These are phyloP conservation scores for Rosa persica DNA, from an alignment of 306 rosid species.

Conservation along the genomic window DNA sequence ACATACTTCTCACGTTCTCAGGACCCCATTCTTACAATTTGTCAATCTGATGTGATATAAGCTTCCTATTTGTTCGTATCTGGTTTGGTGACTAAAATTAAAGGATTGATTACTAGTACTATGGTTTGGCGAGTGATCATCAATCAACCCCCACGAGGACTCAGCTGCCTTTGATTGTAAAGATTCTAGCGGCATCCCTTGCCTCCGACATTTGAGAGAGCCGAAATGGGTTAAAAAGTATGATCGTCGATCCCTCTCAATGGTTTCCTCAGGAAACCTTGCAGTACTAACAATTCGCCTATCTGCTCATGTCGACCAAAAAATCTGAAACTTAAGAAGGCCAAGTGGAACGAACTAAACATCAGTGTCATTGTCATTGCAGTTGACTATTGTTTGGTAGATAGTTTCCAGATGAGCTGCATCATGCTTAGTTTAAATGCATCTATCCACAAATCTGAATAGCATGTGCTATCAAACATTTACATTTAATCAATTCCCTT, in stretches of 20 bases:
- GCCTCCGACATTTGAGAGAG: not conserved
- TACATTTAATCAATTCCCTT: not conserved
- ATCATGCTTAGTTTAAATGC: not conserved
- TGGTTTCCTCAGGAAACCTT: not conserved
- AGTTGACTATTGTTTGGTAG: not conserved
- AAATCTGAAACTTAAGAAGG: not conserved
- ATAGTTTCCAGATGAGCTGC: not conserved
- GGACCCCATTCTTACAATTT: not conserved
- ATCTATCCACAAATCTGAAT: not conserved
- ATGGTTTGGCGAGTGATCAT: not conserved
- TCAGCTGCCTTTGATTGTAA: not conserved
- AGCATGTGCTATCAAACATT: not conserved
- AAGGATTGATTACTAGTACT: no score
- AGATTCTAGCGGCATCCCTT: not conserved
- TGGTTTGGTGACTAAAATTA: not conserved
- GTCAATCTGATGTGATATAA: not conserved
- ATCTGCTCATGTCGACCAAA: not conserved
- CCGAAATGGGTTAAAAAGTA: not conserved
- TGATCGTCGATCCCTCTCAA: not conserved
- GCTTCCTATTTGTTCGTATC: not conserved
- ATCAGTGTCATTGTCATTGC: not conserved
- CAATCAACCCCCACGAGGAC: not conserved
- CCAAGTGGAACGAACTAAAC: not conserved
- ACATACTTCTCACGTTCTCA: not conserved
- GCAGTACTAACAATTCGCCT: not conserved